Evolutionary conservation across 805 yeast species (phyloP).

Genomic region (Candida ortonii): DNA sequence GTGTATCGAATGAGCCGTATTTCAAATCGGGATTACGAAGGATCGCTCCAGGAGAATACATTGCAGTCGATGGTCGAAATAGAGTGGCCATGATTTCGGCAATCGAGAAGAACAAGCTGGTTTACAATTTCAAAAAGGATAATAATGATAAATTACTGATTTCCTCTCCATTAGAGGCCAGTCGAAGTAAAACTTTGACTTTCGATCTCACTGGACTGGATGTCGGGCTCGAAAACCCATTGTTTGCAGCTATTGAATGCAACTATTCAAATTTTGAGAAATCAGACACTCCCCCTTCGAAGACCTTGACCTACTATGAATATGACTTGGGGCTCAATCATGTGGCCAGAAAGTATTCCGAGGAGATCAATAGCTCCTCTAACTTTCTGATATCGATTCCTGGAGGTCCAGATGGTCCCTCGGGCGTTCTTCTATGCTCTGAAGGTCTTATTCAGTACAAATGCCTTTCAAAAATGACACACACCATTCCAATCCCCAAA

Average conservation of each 20-base stretch:
- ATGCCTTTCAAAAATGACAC: conserved; percentile 35
- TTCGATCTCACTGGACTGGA: conserved; percentile 60
- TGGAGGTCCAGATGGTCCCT: conserved; percentile 64
- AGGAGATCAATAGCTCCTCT: conserved; percentile 38
- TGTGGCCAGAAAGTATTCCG: conserved; percentile 53
- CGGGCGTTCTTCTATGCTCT: conserved; percentile 67
- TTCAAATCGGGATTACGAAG: conserved; percentile 75
- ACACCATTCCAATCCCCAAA: conserved; percentile 54
- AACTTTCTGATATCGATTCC: conserved; percentile 66
- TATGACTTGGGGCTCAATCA: conserved; percentile 84
- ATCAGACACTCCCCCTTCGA: conserved; percentile 12
- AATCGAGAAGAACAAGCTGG: conserved; percentile 69
- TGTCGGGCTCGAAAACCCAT: conserved; percentile 77
- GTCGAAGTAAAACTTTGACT: conserved; percentile 48
- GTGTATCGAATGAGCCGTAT: conserved; percentile 59
- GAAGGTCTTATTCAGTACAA: conserved; percentile 52
- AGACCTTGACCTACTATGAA: conserved; percentile 65
- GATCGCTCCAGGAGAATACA: conserved; percentile 68
- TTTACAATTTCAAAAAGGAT: conserved; percentile 59
- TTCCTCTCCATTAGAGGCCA: conserved; percentile 74
- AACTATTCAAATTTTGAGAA: conserved; percentile 40
- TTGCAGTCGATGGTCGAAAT: conserved; percentile 67
- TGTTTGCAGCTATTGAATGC: conserved; percentile 76
- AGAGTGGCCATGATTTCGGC: conserved; percentile 71
- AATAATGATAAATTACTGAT: conserved; percentile 44